Evolutionary conservation across 768 basidiomycete species (phyloP), one percentile per base, ranked within the genome.

Genomic region (Trametes maxima): DNA sequence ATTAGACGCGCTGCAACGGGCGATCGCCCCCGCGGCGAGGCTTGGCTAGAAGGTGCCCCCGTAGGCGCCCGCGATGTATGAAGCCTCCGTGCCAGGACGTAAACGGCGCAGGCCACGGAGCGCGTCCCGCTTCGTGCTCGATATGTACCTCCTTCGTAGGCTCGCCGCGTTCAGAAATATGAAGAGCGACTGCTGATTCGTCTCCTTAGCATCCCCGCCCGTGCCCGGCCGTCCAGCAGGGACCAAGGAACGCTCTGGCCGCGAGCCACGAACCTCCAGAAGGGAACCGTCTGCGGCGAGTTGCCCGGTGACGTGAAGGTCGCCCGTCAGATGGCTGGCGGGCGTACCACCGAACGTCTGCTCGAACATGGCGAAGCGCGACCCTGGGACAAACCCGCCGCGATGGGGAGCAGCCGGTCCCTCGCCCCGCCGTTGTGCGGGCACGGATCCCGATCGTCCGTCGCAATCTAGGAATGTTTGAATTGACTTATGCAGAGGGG

Each of bases 401-500:
- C 24, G 56, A 57, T 24, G 24, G 33, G 21, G 36, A 11, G 37
- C 37, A 8, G 8, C 40, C 16, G 46, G 47, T 28, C 39, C 12
- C 39, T 22, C 46, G 33, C 47, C n/a, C 25, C 25, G 46, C 40
- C 52, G 40, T 28, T 25, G 48, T 36, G 37, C 45, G 2, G 14
- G 12, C 25, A n/a, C 42, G 37, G 37, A 33, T 45, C n/a, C 54
- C 42, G 48, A 51, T 42, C 56, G 55, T 45, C 50, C 45, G 25
- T 36, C 51, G 54, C 54, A 50, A 59, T 64, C 62, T 64, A 56
- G 62, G 62, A 58, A 64, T 64, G 62, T 64, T 64, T 47, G 57
- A 56, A 64, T 64, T 56, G 57, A 64, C 62, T 45, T 50, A 59
- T 51, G 17, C 12, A 57, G 61, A 17, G 55, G 2, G 39, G 11